Evolutionary conservation across 1,284 basidiomycete genomes (phyloP).

Genomic region (Sporisorium reilianum): DNA sequence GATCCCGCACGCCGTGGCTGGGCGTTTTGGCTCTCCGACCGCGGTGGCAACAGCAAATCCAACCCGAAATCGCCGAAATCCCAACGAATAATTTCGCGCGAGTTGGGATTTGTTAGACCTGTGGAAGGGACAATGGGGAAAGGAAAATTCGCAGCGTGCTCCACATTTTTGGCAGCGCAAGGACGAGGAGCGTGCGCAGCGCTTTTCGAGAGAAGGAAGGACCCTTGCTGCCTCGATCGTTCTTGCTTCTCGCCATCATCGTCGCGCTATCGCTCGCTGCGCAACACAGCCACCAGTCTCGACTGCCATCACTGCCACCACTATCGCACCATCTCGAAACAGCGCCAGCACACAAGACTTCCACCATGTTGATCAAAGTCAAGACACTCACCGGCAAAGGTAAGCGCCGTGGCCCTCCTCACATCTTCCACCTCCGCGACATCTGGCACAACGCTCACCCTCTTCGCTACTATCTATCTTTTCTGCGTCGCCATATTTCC

Average conservation of each 20-base stretch:
- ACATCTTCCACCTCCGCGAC: background rate
- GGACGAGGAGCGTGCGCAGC: slow-evolving; percentile 6
- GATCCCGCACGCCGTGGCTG: no score
- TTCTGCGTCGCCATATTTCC: background rate
- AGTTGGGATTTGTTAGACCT: background rate
- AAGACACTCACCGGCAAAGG: slow-evolving; percentile 93
- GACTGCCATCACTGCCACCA: background rate
- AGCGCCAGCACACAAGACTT: background rate
- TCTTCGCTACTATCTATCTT: no score
- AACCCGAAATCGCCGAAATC: slow-evolving; percentile 11
- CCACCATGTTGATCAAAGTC: slow-evolving; percentile 67
- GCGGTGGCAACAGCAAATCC: background rate
- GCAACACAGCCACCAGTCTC: slow-evolving; percentile 5
- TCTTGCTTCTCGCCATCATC: slow-evolving; percentile 1
- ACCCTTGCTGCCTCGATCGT: background rate
- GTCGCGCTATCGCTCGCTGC: background rate
- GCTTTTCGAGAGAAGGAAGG: background rate
- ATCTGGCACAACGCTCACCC: background rate
- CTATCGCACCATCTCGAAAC: background rate
- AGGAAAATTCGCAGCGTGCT: background rate
- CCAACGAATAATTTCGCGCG: background rate
- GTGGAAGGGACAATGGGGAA: no score
- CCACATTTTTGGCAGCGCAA: slow-evolving; percentile 1
- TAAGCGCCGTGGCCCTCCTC: no score
- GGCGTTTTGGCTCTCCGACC: background rate